Evolutionary conservation across 1,139 yeast species (phyloP).

Genomic region (Suhomyces terraborum): DNA sequence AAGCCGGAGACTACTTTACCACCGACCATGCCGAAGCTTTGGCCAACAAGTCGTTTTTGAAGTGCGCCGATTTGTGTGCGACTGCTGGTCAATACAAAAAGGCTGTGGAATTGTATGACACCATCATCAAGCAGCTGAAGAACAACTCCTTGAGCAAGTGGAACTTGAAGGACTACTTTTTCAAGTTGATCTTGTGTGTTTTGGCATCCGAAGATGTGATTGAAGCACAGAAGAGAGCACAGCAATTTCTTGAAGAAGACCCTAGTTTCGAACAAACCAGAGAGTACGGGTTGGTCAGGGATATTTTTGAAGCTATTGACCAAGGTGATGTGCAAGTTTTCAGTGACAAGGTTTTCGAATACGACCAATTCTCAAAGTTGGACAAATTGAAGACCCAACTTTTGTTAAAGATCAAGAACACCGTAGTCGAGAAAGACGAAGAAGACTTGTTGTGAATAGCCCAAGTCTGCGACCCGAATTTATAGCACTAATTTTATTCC

Average conservation of each 20-base stretch:
- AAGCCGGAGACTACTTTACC: slow-evolving; percentile 94
- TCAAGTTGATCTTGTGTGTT: slow-evolving; percentile 79
- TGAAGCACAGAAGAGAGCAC: slow-evolving; percentile 76
- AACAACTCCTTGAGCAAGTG: slow-evolving; percentile 80
- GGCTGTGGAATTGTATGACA: slow-evolving; percentile 77
- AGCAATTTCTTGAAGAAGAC: slow-evolving; percentile 69
- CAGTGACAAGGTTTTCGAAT: slow-evolving; percentile 76
- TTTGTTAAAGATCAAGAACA: slow-evolving; percentile 76
- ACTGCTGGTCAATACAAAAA: slow-evolving; percentile 66
- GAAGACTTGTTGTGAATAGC: slow-evolving; percentile 38
- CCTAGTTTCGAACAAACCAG: slow-evolving; percentile 76
- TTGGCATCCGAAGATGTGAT: slow-evolving; percentile 83
- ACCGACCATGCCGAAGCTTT: slow-evolving; percentile 94
- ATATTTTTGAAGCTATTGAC: slow-evolving; percentile 68
- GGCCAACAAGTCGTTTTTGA: slow-evolving; percentile 82
- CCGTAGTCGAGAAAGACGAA: slow-evolving; percentile 74
- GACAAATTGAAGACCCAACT: slow-evolving; percentile 93
- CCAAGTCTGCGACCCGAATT: too few relatives aligned
- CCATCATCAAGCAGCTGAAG: slow-evolving; percentile 71
- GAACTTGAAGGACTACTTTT: slow-evolving; percentile 89
- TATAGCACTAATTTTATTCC: too few relatives aligned
- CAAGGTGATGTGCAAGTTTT: slow-evolving; percentile 80
- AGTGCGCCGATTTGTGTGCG: slow-evolving; percentile 91
- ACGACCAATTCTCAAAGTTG: slow-evolving; percentile 83
- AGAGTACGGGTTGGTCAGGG: slow-evolving; percentile 68